Evolutionary conservation across 1,284 basidiomycete species (phyloP), one percentile per base, ranked within the genome.

Genomic region (Phellinidium pouzarii): DNA sequence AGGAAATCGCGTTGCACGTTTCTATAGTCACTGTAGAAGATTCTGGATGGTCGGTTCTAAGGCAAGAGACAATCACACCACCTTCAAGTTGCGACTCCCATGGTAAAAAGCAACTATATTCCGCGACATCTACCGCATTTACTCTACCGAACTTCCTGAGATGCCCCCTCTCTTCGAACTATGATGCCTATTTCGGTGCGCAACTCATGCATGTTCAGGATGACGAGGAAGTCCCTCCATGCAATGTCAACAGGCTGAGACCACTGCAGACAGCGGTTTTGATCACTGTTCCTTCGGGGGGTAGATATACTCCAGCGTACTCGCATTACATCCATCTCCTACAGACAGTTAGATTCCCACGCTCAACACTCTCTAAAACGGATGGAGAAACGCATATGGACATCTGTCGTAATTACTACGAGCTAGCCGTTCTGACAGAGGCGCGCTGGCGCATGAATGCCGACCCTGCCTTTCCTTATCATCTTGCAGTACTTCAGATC

Each of bases 341-440:
- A 19, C 69, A 79, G 58, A 70, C 71, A 31, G 64, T 65, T 25
- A 68, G 67, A 52, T 75, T 74, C 5, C 59, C 67, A 2, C 64
- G 66, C 20, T 74, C 75, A 11, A 66, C 70, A 37, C 61, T 71
- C 27, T 59, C 62, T 46, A 61, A 59, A 50, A 55, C 67, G 25
- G 72, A 75, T 17, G 59, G 65, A 36, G 64, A 71, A 51, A 71
- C 77, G 11, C 70, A 77, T 52, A 67, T 68, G 25, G 84, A 86
- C 54, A 75, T 88, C 59, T 77, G 79, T n/a, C 71, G 66, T 38
- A 87, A 79, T 60, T 89, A 75, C 61, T 72, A 84, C 60, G 81
- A 84, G 49, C 73, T 90, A 22, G 71, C 78, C 3, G 72, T 86
- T 19, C 75, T 90, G 6, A 74, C 79, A 3, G 68, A 68, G 26